Base-by-base conservation (phyloP, 2,329 filamentous ascomycete species). In the Parasarocladium wereldwijsianum region DNA sequence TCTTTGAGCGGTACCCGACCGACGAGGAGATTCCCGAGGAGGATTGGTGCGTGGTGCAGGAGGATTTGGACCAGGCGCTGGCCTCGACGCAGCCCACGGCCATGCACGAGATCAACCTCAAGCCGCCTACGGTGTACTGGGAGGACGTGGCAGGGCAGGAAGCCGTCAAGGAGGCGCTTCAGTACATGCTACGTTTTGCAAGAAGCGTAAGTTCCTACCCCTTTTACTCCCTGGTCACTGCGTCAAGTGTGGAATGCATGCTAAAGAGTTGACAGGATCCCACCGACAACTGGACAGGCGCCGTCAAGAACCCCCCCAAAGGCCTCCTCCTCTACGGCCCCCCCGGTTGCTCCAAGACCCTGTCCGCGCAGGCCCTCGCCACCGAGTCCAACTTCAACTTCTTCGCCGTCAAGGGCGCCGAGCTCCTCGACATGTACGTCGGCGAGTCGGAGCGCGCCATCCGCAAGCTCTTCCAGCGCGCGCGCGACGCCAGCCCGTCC, bases 381-480 rank as follows among this genome's bases (percentile, higher is more conserved):
- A 93, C 84, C 6, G 85, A 92, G 50, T 83, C 82, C 17, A 79
- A 80, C 4, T 76, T 92, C 54, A 94, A 94, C 51, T 94, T 94
- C 61, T 76, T 94, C 47, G 79, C 85, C 7, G 82, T 96, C 40
- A 93, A 94, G 55, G 87, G 85, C 16, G 84, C 84, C 20, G 87
- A 94, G 53, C 69, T 94, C 9, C 74, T 93, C 36, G 92, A 85
- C 55, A 93, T 93, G 82, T 96, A 94, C 52, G 86, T 96, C 12
- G 87, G 87, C 36, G 87, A 96, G 51, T 87, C 85, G 2, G 87
- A 96, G 55, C 73, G 84, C 8, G 76, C 79, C 6, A 69, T 94
- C 24, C 74, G 87, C 21, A 79, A 84, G 32, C 71, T 94, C 1
- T 94, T 96, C 49, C 69, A 76, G 31, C 81, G 86, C 42, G 87